Evolutionary conservation across 352 stramenopile species (phyloP), one percentile per base, ranked within the genome.

Genomic region (Phytophthora hybrid): DNA sequence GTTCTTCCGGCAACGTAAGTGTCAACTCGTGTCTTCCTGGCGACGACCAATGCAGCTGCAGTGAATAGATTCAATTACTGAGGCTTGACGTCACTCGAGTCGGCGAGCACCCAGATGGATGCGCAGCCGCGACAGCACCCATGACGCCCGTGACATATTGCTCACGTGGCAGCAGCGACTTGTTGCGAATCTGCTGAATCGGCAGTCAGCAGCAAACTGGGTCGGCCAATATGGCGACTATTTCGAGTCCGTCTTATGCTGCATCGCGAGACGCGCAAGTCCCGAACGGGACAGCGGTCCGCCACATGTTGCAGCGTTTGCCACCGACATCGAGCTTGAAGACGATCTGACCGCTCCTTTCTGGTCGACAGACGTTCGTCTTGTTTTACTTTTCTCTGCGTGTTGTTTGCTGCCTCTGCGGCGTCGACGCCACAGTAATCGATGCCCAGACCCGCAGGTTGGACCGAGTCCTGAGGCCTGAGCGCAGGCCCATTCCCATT

Each of bases 61-160:
- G 72, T 0, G 31, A 74, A 32, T 23, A 66, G 32, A 11, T 21
- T 41, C 75, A 80, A 69, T 81, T 80, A 41, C 54, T 70, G 14
- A 71, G 57, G 60, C 31, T 83, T 29, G 41, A 66, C 10, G 59
- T 41, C 0, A 77, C 72, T 10, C 75, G 84, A 26, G 23, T 26
- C 23, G 23, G 23, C 23, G 3, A 26, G 3, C 23, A 3, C 23
- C 23, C 23, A 26, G 23, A 26, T 26, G 23, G 23, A 26, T 23
- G 18, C 7, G 46, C 46, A 53, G 46, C 46, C 67, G 4, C 49
- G 4, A 14, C 13, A 46, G 5, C 23, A 26, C 23, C 23, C 23
- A 26, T 37, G 32, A 37, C 34, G 34, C 5, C 37, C 41, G 23
- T 34, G 21, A 56, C 49, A 56, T 34, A 1, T 56, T 56, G 49